These are phyloP conservation scores for Fusarium abutilonis DNA, from an alignment of 2,329 filamentous ascomycete genomes.

Conservation along the genomic window DNA sequence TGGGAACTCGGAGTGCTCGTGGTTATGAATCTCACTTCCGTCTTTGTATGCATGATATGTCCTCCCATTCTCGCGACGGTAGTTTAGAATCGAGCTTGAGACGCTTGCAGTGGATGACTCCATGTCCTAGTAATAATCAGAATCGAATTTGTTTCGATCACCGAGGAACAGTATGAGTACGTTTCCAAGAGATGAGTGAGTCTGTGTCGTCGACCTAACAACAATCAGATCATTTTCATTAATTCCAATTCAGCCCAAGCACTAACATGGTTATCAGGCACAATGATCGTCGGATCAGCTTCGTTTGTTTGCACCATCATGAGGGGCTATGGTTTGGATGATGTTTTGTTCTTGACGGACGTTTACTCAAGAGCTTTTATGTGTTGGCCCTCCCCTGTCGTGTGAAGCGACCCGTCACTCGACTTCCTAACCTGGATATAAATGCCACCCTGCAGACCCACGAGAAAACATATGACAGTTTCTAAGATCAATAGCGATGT, in stretches of 20 bases:
- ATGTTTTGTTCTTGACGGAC: too few species aligned
- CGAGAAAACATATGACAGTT: background rate
- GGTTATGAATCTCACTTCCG: background rate
- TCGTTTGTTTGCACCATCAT: background rate
- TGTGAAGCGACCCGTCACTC: background rate
- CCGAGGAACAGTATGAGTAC: background rate
- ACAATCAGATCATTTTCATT: background rate
- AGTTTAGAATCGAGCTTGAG: conserved; percentile 6
- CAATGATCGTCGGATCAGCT: background rate
- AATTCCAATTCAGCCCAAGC: background rate
- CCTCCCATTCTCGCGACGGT: conserved; percentile 13
- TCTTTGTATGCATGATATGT: conserved; percentile 17
- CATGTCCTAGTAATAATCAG: background rate
- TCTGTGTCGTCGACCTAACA: background rate
- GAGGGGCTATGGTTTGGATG: background rate
- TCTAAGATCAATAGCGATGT: background rate
- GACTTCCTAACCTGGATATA: background rate
- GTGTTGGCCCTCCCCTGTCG: background rate
- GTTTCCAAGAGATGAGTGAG: background rate
- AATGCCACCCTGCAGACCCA: background rate
- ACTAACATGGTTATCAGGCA: background rate
- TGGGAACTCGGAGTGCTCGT: rapidly evolving
- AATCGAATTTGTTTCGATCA: rapidly evolving
- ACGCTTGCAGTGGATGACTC: conserved; percentile 6
- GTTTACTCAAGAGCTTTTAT: background rate